phyloP scores from a whole-genome alignment of 495 filamentous ascomycete genomes.

The Penicillium fimorum region DNA sequence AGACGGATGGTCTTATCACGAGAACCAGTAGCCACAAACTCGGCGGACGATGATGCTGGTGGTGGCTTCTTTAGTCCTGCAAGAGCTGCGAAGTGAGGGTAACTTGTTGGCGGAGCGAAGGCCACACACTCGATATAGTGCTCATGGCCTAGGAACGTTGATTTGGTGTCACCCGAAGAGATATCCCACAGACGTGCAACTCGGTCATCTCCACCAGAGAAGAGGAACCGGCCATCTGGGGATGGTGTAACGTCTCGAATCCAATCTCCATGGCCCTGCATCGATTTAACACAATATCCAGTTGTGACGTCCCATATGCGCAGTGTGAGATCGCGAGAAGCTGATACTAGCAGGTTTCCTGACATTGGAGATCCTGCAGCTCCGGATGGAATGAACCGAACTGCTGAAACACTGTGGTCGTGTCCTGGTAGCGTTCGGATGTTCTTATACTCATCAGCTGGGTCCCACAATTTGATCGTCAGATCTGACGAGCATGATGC shows the following conservation, averaged over 20 bases:
- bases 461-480: slow-evolving; percentile 96
- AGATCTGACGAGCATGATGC: slow-evolving; percentile 89
- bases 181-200: slow-evolving; percentile 85
- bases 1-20: slow-evolving; percentile 90
- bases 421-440: slow-evolving; percentile 90
- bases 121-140: slow-evolving; percentile 87
- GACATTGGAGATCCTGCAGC: slow-evolving; percentile 47
- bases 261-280: slow-evolving; percentile 82
- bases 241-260: slow-evolving; percentile 86
- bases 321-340: slow-evolving; percentile 79
- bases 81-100: slow-evolving; percentile 70
- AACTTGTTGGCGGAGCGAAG: slow-evolving; percentile 78
- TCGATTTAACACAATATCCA: slow-evolving; percentile 65
- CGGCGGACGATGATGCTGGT: slow-evolving; percentile 67
- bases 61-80: slow-evolving; percentile 81
- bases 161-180: slow-evolving; percentile 63
- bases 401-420: slow-evolving; percentile 87
- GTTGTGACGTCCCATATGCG: slow-evolving; percentile 92
- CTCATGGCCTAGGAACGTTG: slow-evolving; percentile 84
- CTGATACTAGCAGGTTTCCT: slow-evolving; percentile 75
- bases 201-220: slow-evolving; percentile 82
- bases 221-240: slow-evolving; percentile 79
- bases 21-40: slow-evolving; percentile 88
- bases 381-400: slow-evolving; percentile 88
- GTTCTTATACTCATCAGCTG: slow-evolving; percentile 91